phyloP scores from a whole-genome alignment of 2,329 filamentous ascomycete genomes.

The Arthrobotrys sinensis region DNA sequence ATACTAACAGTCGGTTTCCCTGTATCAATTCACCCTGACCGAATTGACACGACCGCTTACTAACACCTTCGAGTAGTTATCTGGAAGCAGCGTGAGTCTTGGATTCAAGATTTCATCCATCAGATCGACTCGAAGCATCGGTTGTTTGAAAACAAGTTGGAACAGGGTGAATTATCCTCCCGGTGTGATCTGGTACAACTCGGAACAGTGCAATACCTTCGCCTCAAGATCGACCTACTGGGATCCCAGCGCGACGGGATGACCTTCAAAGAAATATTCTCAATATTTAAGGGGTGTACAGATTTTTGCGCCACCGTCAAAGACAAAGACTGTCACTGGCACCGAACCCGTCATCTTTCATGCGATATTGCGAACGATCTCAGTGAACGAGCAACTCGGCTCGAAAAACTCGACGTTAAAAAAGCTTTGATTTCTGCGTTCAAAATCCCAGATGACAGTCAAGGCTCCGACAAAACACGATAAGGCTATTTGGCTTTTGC shows the following conservation, averaged over 20 bases:
- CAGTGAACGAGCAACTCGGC: not conserved
- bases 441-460: too few species aligned
- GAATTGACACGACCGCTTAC: too few species aligned
- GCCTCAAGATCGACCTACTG: constrained; percentile 8
- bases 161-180: too few species aligned
- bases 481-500: too few species aligned
- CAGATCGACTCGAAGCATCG: not conserved
- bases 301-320: too few species aligned
- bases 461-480: too few species aligned
- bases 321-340: not conserved
- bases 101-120: not conserved
- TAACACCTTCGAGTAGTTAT: not conserved
- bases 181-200: constrained; percentile 36
- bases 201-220: constrained; percentile 20
- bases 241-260: not conserved
- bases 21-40: not conserved
- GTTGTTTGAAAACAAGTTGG: too few species aligned
- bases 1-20: not conserved
- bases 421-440: not conserved
- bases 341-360: not conserved
- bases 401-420: not conserved
- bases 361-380: not conserved
- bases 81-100: not conserved
- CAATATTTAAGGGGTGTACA: not conserved
- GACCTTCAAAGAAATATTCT: not conserved